These are phyloP conservation scores for Endoconidiophora polonica DNA, from an alignment of 2,329 filamentous ascomycete genomes.

Conservation along the genomic window DNA sequence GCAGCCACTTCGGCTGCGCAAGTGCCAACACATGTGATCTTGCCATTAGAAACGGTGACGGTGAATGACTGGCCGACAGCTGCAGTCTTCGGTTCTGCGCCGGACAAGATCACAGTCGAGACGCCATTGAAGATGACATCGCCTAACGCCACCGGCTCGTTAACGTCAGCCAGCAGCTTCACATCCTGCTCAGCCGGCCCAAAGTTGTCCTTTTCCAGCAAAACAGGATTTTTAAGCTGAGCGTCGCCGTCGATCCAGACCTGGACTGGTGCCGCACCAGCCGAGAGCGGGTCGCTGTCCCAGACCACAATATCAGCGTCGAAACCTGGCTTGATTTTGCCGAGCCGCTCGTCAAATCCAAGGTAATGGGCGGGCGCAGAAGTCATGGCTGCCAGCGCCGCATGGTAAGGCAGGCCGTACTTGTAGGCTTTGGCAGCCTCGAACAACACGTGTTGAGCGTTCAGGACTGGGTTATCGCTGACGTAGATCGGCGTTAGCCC, in stretches of 20 bases:
- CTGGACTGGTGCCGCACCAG: constrained; percentile 41
- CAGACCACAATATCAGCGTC: constrained; percentile 46
- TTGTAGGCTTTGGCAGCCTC: constrained; percentile 44
- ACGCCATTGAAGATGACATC: constrained; percentile 41
- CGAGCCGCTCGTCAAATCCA: constrained; percentile 38
- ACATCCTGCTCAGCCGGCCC: constrained; percentile 25
- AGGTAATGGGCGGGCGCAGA: constrained; percentile 41
- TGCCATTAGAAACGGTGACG: constrained; percentile 36
- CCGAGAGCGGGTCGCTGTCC: constrained; percentile 44
- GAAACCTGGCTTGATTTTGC: constrained; percentile 44
- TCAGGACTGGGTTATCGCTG: constrained; percentile 54
- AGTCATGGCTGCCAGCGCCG: constrained; percentile 40
- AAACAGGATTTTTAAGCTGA: constrained; percentile 37
- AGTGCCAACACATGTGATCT: constrained; percentile 37
- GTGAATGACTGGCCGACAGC: constrained; percentile 20
- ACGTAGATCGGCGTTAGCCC: constrained; percentile 51
- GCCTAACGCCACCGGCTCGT: constrained; percentile 23
- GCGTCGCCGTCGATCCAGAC: constrained; percentile 47
- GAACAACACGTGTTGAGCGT: constrained; percentile 52
- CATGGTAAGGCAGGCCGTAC: constrained; percentile 45
- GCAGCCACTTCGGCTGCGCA: constrained; percentile 30
- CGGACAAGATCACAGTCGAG: constrained; percentile 16
- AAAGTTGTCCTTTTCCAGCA: constrained; percentile 32
- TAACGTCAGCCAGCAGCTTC: constrained; percentile 24
- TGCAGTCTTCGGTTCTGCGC: constrained; percentile 12